Evolutionary conservation across 139 green algal genomes (phyloP).

Genomic region (Deuterostichococcus epilithicus): DNA sequence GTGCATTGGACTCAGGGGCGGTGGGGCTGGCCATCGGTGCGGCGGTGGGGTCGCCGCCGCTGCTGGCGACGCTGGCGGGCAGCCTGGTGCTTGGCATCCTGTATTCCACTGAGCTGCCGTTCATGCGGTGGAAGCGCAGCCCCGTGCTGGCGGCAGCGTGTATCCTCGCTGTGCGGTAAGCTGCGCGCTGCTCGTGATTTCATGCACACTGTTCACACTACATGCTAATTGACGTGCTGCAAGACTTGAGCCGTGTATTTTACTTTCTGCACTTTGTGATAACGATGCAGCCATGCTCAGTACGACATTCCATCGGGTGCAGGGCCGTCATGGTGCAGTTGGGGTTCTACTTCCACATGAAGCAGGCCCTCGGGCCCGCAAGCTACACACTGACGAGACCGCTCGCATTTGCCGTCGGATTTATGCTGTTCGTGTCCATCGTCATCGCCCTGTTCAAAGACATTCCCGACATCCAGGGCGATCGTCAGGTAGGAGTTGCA

Average conservation of each 20-base stretch:
- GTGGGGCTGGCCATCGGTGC: constrained; percentile 35
- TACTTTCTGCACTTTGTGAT: neutral
- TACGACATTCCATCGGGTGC: neutral
- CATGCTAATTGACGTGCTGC: constrained; percentile 39
- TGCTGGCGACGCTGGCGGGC: constrained; percentile 71
- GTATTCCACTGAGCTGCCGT: constrained; percentile 83
- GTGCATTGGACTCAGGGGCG: constrained; percentile 9
- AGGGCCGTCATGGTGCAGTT: constrained; percentile 74
- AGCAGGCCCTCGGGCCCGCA: constrained; percentile 30
- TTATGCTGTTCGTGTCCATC: constrained; percentile 91
- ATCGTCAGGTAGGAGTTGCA: constrained; percentile 52
- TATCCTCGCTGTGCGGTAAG: constrained; percentile 75
- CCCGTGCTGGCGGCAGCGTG: constrained; percentile 77
- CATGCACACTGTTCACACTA: neutral
- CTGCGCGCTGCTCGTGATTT: neutral
- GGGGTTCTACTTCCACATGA: constrained; percentile 88
- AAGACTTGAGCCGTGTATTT: neutral
- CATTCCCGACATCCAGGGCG: constrained; percentile 86
- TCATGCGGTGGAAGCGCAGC: constrained; percentile 89
- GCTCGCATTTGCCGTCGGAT: constrained; percentile 72
- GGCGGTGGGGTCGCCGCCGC: constrained; percentile 27
- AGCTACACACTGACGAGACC: constrained; percentile 19
- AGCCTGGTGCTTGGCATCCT: constrained; percentile 78
- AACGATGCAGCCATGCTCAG: neutral
- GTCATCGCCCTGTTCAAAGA: constrained; percentile 98